phyloP scores from a whole-genome alignment of 495 filamentous ascomycete genomes.

The Darksidea phi region DNA sequence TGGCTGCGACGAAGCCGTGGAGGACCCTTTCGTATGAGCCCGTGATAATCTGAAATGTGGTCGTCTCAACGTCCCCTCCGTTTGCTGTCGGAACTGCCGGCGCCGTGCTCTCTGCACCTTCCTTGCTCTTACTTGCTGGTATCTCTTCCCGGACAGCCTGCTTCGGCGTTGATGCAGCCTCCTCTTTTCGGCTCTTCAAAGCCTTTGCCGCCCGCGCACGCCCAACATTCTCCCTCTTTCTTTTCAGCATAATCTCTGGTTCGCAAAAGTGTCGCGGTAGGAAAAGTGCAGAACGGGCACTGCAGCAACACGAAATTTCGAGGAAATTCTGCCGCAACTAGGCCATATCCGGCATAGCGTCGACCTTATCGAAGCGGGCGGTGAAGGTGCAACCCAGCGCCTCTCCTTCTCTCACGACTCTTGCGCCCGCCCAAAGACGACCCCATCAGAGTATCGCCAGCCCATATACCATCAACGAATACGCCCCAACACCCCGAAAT shows the following conservation, averaged over 20 bases:
- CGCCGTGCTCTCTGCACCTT: slow-evolving; percentile 20
- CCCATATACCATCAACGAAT: slow-evolving; percentile 24
- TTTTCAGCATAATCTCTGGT: slow-evolving; percentile 63
- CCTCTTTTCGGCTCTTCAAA: slow-evolving; percentile 38
- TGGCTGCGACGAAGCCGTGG: slow-evolving; percentile 80
- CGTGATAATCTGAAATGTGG: slow-evolving; percentile 79
- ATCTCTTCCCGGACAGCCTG: background rate
- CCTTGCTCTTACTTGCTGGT: slow-evolving; percentile 35
- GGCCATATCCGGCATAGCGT: slow-evolving; percentile 6
- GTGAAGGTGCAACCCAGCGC: background rate
- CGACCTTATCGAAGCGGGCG: slow-evolving; percentile 2
- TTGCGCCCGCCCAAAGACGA: slow-evolving; percentile 1
- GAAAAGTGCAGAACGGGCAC: background rate
- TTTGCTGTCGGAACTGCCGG: background rate
- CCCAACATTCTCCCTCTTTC: slow-evolving; percentile 60
- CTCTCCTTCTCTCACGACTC: slow-evolving; percentile 8
- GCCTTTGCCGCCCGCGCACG: slow-evolving; percentile 31
- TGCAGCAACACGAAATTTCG: slow-evolving; percentile 15
- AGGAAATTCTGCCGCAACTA: slow-evolving; percentile 20
- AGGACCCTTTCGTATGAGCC: slow-evolving; percentile 94
- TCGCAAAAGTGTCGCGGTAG: background rate
- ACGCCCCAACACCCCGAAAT: slow-evolving; percentile 41
- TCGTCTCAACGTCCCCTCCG: background rate
- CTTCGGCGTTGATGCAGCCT: slow-evolving; percentile 43
- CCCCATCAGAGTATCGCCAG: slow-evolving; percentile 15